Conservation (phyloP, 2,329 filamentous ascomycete species). For the Xylariaceae sp. region DNA sequence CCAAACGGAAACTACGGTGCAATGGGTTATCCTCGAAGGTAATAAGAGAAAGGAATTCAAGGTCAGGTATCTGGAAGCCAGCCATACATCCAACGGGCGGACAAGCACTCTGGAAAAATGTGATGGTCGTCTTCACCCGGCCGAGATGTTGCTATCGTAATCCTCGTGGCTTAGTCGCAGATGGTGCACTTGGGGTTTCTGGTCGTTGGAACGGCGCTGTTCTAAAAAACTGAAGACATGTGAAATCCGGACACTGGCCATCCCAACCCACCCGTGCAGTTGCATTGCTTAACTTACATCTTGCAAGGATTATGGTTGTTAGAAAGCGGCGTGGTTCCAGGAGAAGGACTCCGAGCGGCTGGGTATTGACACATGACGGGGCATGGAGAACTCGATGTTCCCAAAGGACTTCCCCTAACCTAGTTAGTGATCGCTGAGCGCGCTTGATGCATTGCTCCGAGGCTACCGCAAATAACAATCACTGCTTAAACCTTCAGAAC, state of each 20-base stretch:
- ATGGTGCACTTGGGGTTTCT: slow-evolving; percentile 6
- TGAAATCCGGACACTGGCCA: slow-evolving; percentile 7
- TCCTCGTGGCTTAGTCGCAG: slow-evolving; percentile 4
- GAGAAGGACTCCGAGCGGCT: slow-evolving; percentile 2
- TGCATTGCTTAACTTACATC: slow-evolving; percentile 5
- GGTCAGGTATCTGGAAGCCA: slow-evolving; percentile 3
- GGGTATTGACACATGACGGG: slow-evolving; percentile 10
- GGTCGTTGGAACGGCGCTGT: slow-evolving; percentile 6
- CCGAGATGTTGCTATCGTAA: slow-evolving; percentile 5
- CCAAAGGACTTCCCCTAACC: slow-evolving; percentile 5
- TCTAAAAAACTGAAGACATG: slow-evolving; percentile 6
- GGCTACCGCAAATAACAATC: not conserved
- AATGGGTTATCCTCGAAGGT: slow-evolving; percentile 31
- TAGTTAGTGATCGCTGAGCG: slow-evolving; percentile 14
- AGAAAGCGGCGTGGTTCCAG: slow-evolving; percentile 8
- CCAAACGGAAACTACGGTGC: slow-evolving; percentile 36
- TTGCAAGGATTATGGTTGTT: slow-evolving; percentile 4
- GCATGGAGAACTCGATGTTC: slow-evolving; percentile 2
- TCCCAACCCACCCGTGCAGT: slow-evolving; percentile 10
- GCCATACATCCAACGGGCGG: slow-evolving; percentile 6
- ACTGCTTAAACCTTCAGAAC: not conserved
- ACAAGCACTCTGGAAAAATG: slow-evolving; percentile 2
- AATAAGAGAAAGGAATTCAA: slow-evolving; percentile 13
- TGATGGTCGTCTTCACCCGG: not conserved
- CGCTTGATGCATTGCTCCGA: slow-evolving; percentile 10